phyloP scores from a whole-genome alignment of 2,329 filamentous ascomycete genomes.

The Colletotrichum noveboracense region DNA sequence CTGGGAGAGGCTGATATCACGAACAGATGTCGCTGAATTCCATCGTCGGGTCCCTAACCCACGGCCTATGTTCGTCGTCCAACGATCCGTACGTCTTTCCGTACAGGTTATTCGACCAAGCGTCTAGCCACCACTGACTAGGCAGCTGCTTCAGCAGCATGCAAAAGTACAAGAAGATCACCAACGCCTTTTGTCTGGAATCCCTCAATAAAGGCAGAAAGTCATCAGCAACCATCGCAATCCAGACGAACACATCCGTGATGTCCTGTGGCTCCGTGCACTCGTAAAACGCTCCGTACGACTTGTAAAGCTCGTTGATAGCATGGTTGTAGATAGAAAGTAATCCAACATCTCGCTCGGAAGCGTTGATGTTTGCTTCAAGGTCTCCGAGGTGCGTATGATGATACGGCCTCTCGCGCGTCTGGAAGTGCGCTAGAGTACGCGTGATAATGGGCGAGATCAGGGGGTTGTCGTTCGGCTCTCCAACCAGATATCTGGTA shows the following conservation, averaged over 20 bases:
- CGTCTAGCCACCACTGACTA: slow-evolving; percentile 41
- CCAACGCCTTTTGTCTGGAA: slow-evolving; percentile 31
- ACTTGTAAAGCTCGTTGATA: slow-evolving; percentile 37
- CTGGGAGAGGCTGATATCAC: neutral
- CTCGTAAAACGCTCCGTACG: slow-evolving; percentile 29
- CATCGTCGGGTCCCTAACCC: slow-evolving; percentile 29
- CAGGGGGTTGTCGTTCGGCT: slow-evolving; percentile 3
- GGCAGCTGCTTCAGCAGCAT: slow-evolving; percentile 34
- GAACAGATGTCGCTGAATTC: neutral
- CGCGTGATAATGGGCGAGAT: slow-evolving; percentile 17
- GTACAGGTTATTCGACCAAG: slow-evolving; percentile 37
- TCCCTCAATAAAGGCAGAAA: slow-evolving; percentile 38
- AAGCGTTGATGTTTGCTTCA: slow-evolving; percentile 24
- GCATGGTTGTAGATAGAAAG: slow-evolving; percentile 32
- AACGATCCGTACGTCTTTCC: slow-evolving; percentile 33
- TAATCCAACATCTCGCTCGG: slow-evolving; percentile 12
- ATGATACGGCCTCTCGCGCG: slow-evolving; percentile 13
- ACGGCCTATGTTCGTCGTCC: slow-evolving; percentile 39
- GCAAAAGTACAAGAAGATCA: slow-evolving; percentile 39
- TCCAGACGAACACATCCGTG: slow-evolving; percentile 44
- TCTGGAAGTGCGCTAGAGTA: slow-evolving; percentile 11
- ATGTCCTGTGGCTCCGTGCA: slow-evolving; percentile 30
- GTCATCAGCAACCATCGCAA: slow-evolving; percentile 37
- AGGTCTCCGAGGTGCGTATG: slow-evolving; percentile 27
- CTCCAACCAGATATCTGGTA: slow-evolving; percentile 6